Percentiles rank a stretch among this genome's conserved stretches.
Evolutionary conservation across 139 green algal species (phyloP).

Genomic region (Chlorella sp.): DNA sequence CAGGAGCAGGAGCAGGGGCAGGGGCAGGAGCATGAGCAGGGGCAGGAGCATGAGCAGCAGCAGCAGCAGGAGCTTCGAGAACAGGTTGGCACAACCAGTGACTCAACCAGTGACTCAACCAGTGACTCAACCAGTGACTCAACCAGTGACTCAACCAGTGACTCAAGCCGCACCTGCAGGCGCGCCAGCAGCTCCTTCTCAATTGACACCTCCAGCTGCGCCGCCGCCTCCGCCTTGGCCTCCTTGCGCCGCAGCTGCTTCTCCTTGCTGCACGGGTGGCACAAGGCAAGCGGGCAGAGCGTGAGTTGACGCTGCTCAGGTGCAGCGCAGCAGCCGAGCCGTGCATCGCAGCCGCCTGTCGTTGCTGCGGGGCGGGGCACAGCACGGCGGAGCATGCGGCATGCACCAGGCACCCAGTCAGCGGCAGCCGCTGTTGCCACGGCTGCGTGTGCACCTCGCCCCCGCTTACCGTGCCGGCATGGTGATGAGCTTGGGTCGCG

Average conservation of each 20-base stretch:
- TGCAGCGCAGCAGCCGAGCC: too few relatives aligned
- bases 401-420: not conserved
- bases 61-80: too few relatives aligned
- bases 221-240: conserved; percentile 91
- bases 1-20: not conserved
- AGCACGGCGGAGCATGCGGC: not conserved
- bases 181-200: conserved; percentile 93
- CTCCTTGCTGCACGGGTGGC: conserved; percentile 58
- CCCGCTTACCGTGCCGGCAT: conserved; percentile 73
- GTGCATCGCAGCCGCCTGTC: not conserved
- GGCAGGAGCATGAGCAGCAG: not conserved
- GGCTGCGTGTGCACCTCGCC: not conserved
- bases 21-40: too few relatives aligned
- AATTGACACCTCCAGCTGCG: conserved; percentile 88
- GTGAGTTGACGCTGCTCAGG: too few relatives aligned
- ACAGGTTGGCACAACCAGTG: too few relatives aligned
- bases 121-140: too few relatives aligned
- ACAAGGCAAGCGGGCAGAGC: too few relatives aligned
- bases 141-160: too few relatives aligned
- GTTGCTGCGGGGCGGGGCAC: not conserved
- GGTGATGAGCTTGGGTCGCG: conserved; percentile 86
- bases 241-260: conserved; percentile 86
- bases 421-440: not conserved
- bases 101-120: too few relatives aligned
- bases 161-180: conserved; percentile 50